Evolutionary conservation across 306 rosid species (phyloP).

Genomic region (Vigna trinervia): DNA sequence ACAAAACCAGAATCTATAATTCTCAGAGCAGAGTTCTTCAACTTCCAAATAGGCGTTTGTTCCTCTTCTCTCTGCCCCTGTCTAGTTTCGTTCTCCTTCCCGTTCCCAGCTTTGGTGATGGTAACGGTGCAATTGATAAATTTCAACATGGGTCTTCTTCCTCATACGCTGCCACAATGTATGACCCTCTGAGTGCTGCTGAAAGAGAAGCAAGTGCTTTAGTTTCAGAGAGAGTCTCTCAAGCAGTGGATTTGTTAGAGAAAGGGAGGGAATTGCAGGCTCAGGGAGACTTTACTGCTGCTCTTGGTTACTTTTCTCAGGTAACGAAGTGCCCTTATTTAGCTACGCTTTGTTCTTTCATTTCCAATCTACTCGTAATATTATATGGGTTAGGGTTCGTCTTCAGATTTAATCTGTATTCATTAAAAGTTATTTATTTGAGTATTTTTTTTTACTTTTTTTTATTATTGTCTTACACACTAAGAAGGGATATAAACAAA

Average conservation of each 20-base stretch:
- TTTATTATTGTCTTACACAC: too few relatives aligned
- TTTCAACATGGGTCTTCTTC: slow-evolving; percentile 44
- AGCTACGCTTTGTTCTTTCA: slow-evolving; percentile 5
- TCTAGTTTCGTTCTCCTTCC: slow-evolving; percentile 57
- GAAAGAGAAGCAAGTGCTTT: slow-evolving; percentile 65
- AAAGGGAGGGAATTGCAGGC: slow-evolving; percentile 81
- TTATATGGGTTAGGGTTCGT: background rate
- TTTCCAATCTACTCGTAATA: background rate
- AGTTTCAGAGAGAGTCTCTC: slow-evolving; percentile 61
- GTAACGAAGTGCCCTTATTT: slow-evolving; percentile 34
- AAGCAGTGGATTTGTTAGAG: slow-evolving; percentile 70
- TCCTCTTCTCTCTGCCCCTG: slow-evolving; percentile 65
- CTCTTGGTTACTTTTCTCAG: slow-evolving; percentile 72
- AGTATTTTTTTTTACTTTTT: background rate
- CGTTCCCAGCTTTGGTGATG: slow-evolving; percentile 35
- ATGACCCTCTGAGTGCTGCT: slow-evolving; percentile 59
- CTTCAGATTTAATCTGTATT: background rate
- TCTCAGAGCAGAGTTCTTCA: slow-evolving; percentile 35
- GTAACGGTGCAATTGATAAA: slow-evolving; percentile 1
- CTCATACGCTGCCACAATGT: slow-evolving; percentile 45
- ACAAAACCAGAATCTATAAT: slow-evolving; percentile 31
- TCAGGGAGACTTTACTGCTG: slow-evolving; percentile 66
- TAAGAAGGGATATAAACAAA: background rate
- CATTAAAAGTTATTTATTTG: background rate
- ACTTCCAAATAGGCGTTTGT: slow-evolving; percentile 53